phyloP scores from a whole-genome alignment of 805 yeast genomes.

The Wickerhamiella hasegawae region DNA sequence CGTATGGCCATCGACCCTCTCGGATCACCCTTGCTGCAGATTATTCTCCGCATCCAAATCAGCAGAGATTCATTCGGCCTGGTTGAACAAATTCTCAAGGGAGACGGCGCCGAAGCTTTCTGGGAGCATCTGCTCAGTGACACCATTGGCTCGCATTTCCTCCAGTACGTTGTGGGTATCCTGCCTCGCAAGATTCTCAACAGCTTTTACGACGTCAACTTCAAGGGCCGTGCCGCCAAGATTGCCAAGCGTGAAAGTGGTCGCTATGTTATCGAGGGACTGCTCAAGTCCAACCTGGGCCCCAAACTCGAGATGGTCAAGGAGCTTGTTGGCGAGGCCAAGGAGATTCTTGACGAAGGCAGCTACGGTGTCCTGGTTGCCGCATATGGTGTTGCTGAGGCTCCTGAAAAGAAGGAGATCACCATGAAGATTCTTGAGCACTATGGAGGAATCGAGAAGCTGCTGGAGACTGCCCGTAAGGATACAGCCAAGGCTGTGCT shows the following conservation, averaged over 20 bases:
- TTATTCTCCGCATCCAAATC: conserved; percentile 7
- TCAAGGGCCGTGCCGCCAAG: conserved; percentile 57
- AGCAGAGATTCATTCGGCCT: conserved; percentile 1
- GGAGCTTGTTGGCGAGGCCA: conserved; percentile 10
- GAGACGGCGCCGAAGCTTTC: conserved; percentile 41
- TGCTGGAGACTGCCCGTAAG: not conserved
- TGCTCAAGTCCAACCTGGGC: conserved; percentile 28
- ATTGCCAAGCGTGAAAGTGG: conserved; percentile 75
- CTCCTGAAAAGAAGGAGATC: conserved; percentile 5
- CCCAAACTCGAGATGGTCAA: conserved; percentile 12
- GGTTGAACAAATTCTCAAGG: conserved; percentile 42
- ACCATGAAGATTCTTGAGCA: not conserved
- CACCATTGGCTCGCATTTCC: conserved; percentile 85
- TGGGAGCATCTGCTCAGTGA: conserved; percentile 74
- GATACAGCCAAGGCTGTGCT: not conserved
- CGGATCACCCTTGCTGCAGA: conserved; percentile 64
- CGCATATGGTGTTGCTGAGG: conserved; percentile 9
- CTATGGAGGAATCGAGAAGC: not conserved
- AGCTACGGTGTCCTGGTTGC: conserved; percentile 9
- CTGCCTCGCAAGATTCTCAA: conserved; percentile 55
- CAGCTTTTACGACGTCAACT: conserved; percentile 52
- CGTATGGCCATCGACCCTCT: conserved; percentile 62
- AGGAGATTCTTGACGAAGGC: conserved; percentile 15
- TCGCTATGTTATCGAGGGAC: conserved; percentile 57
- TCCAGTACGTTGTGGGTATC: conserved; percentile 51